phyloP scores from a whole-genome alignment of 352 stramenopile species.

The Ochromonadaceae sp. region DNA sequence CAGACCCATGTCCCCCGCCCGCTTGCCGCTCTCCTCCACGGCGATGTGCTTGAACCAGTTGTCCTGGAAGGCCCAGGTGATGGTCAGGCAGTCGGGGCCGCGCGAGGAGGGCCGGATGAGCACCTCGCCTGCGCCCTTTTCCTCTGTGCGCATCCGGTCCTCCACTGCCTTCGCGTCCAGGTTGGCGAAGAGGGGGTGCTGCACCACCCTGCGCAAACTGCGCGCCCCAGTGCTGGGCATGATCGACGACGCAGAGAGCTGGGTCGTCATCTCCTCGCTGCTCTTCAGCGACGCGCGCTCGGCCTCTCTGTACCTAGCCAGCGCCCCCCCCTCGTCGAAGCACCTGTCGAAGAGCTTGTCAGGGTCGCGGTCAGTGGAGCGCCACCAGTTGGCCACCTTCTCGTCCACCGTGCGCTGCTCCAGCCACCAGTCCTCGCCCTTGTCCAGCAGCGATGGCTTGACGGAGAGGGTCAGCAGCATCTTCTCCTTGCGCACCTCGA shows the following conservation, averaged over 20 bases:
- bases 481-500: neutral
- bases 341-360: neutral
- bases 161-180: neutral
- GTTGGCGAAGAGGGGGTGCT: constrained; percentile 4
- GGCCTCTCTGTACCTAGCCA: neutral
- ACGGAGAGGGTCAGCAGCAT: neutral
- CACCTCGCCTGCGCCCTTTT: neutral
- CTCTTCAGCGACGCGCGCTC: too few relatives aligned
- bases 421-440: neutral
- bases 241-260: too few relatives aligned
- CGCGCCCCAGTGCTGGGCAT: too few relatives aligned
- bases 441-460: neutral
- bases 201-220: too few relatives aligned
- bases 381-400: neutral
- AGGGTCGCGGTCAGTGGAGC: neutral
- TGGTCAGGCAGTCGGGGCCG: neutral
- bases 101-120: constrained; percentile 7
- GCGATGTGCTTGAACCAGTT: constrained; percentile 11
- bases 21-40: neutral
- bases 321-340: constrained; percentile 5
- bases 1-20: neutral
- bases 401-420: neutral
- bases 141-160: neutral
- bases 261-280: too few relatives aligned
- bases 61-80: constrained; percentile 13